A percentile compares a stretch with the other conserved stretches of the same genome.
Evolutionary conservation across 169 alveolate genomes (phyloP).

Genomic region (Hepatocystis sp.): DNA sequence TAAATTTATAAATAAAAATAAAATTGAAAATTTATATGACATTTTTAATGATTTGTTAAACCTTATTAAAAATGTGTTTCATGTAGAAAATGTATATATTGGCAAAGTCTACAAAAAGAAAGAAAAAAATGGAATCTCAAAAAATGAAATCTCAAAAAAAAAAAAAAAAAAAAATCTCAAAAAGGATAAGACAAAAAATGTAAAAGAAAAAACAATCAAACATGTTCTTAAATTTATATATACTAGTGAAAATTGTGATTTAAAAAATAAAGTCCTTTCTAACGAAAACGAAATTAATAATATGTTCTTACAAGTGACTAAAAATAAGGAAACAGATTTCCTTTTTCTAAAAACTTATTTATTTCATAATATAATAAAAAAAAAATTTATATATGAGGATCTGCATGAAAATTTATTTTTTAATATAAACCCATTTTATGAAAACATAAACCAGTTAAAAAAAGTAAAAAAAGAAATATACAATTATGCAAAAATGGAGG

Average conservation of each 20-base stretch:
- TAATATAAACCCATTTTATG: slow-evolving; percentile 23
- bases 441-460: not conserved
- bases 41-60: slow-evolving; percentile 3
- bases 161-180: slow-evolving; percentile 17
- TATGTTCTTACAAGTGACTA: not conserved
- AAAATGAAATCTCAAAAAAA: not conserved
- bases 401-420: slow-evolving; percentile 20
- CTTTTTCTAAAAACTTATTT: slow-evolving; percentile 24
- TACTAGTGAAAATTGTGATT: slow-evolving; percentile 27
- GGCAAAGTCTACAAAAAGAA: slow-evolving; percentile 23
- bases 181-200: too few species aligned
- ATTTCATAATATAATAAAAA: slow-evolving; percentile 12
- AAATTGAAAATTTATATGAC: not conserved
- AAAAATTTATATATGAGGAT: slow-evolving; percentile 12
- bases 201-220: too few species aligned
- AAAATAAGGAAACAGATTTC: slow-evolving; percentile 2
- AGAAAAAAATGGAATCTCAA: not conserved
- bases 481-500: too few species aligned
- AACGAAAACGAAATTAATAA: slow-evolving; percentile 6
- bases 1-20: not conserved
- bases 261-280: slow-evolving; percentile 5
- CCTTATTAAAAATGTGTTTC: slow-evolving; percentile 33
- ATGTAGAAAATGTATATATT: slow-evolving; percentile 48
- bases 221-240: slow-evolving; percentile 11
- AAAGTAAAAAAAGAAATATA: slow-evolving; percentile 4